These are phyloP conservation scores for Hemileccinum impolitum DNA, from an alignment of 768 basidiomycete genomes.

Conservation along the genomic window DNA sequence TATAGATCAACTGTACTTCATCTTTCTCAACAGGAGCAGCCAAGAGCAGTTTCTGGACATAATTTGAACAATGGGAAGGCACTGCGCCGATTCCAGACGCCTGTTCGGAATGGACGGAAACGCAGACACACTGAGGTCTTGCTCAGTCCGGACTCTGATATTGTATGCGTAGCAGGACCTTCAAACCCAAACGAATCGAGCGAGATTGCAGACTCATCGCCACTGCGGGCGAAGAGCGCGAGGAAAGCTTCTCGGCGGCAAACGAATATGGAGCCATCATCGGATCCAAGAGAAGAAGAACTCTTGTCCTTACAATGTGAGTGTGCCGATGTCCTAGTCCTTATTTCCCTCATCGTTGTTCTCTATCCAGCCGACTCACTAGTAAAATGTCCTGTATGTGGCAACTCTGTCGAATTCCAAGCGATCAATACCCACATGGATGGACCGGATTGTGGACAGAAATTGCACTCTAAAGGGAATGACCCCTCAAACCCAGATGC, in stretches of 20 bases:
- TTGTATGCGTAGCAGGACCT: slow-evolving; percentile 29
- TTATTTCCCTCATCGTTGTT: background rate
- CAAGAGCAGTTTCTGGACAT: slow-evolving; percentile 6
- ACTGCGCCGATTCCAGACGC: slow-evolving; percentile 15
- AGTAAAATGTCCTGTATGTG: slow-evolving; percentile 65
- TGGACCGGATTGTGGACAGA: slow-evolving; percentile 42
- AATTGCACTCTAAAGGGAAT: slow-evolving; percentile 11
- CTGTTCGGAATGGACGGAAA: slow-evolving; percentile 31
- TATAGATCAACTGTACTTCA: slow-evolving; percentile 43
- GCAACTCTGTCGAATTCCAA: slow-evolving; percentile 40
- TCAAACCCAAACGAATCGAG: slow-evolving; percentile 25
- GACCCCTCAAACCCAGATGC: slow-evolving; percentile 23
- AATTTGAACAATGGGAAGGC: slow-evolving; percentile 8
- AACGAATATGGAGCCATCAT: slow-evolving; percentile 23
- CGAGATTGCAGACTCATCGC: slow-evolving; percentile 22
- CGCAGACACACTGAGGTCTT: slow-evolving; percentile 29
- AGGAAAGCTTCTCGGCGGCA: slow-evolving; percentile 15
- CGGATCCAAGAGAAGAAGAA: slow-evolving; percentile 33
- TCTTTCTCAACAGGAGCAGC: slow-evolving; percentile 36
- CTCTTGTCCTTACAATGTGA: slow-evolving; percentile 16
- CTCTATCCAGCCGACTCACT: slow-evolving; percentile 29
- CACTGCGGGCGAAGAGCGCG: slow-evolving; percentile 17
- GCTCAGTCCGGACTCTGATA: slow-evolving; percentile 25
- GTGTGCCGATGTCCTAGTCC: background rate
- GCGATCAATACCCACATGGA: slow-evolving; percentile 68